Evolutionary conservation across 2,329 filamentous ascomycete genomes (phyloP).

Genomic region (Scolecobasidium constrictum): DNA sequence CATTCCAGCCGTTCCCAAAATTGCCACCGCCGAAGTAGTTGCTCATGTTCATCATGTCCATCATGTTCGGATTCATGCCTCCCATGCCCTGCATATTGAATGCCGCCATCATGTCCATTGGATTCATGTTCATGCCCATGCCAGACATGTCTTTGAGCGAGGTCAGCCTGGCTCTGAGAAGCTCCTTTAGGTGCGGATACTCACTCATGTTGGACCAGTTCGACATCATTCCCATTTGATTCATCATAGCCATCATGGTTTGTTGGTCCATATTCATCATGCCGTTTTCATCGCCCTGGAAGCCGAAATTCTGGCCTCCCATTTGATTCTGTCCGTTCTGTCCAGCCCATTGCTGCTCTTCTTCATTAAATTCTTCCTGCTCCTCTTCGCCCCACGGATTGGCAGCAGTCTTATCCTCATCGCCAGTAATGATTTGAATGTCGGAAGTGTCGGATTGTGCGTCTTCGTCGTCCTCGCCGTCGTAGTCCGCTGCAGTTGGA

Average conservation of each 20-base stretch:
- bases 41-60: constrained; percentile 62
- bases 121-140: constrained; percentile 87
- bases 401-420: constrained; percentile 1
- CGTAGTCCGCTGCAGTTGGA: background rate
- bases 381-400: constrained; percentile 2
- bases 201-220: constrained; percentile 62
- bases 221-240: constrained; percentile 37
- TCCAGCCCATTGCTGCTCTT: constrained; percentile 2
- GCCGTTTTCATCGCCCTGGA: background rate
- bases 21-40: constrained; percentile 44
- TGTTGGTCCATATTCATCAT: constrained; percentile 3
- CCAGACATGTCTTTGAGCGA: constrained; percentile 56
- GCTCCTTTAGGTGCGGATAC: constrained; percentile 12
- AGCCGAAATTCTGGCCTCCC: background rate
- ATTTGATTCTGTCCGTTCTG: constrained; percentile 4
- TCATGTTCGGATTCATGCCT: constrained; percentile 7
- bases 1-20: constrained; percentile 61
- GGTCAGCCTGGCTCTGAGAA: background rate
- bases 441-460: constrained; percentile 2
- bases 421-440: constrained; percentile 7
- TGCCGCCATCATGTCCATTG: constrained; percentile 68
- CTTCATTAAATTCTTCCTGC: constrained; percentile 1
- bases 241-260: constrained; percentile 46
- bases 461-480: constrained; percentile 4
- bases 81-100: constrained; percentile 69